phyloP scores from a whole-genome alignment of 306 rosid genomes.

The Acmispon strigosus region DNA sequence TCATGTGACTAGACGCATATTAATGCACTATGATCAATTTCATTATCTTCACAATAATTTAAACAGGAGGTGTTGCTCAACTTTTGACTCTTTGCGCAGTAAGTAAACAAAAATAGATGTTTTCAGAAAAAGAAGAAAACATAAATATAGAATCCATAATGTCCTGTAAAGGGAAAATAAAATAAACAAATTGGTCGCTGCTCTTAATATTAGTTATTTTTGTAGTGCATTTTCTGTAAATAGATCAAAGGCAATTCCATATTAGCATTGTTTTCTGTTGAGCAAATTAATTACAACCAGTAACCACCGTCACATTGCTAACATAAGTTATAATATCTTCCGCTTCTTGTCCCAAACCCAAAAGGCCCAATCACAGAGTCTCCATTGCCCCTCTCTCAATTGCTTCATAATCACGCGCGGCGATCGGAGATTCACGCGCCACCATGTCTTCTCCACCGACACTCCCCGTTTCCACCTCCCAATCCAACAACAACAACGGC shows the following conservation, averaged over 20 bases:
- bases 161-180: too few relatives aligned
- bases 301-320: not conserved
- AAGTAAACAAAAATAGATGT: too few relatives aligned
- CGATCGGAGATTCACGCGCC: conserved; percentile 41
- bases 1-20: too few relatives aligned
- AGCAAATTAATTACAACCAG: not conserved
- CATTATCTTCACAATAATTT: too few relatives aligned
- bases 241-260: not conserved
- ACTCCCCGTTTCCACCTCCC: conserved; percentile 61
- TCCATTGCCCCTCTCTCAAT: conserved; percentile 12
- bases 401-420: conserved; percentile 13
- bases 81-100: too few relatives aligned
- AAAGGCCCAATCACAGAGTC: conserved; percentile 9
- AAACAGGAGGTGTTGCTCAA: too few relatives aligned
- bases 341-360: not conserved
- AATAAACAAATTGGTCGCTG: not conserved
- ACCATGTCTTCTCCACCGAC: conserved; percentile 74
- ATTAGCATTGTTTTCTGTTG: conserved; percentile 1
- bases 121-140: too few relatives aligned
- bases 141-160: too few relatives aligned
- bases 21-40: too few relatives aligned
- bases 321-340: not conserved
- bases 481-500: conserved; percentile 8
- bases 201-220: not conserved
- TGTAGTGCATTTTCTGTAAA: not conserved